Base-by-base conservation (phyloP, 805 yeast genomes). In the Starmerella apicola region DNA sequence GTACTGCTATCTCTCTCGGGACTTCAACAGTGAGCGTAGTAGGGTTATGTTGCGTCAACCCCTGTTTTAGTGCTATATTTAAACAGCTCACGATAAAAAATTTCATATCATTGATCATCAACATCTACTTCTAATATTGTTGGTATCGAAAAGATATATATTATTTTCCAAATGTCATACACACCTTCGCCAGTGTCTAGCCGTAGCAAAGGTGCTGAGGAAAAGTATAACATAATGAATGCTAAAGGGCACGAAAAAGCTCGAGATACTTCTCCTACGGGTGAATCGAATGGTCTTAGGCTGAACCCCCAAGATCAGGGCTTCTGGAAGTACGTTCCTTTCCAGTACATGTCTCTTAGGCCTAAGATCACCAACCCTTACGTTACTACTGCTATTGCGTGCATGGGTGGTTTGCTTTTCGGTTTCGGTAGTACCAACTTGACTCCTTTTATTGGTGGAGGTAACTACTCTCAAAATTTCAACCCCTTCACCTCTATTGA, bases 381-480 rank as follows among this genome's bases (percentile, higher is more conserved):
- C 51, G 52, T 70, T 31, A 71, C 77, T 37, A 71, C 81, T 10
- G 50, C 59, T 13, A 68, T 77, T 29, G 65, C 84, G 32, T 68
- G 81, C 44, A 58, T 79, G 28, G 79, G 82, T 32, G 88, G 86
- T 34, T 62, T 76, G 59, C 66, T 81, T 57, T 74, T 79, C 60
- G 93, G 94, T 38, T 72, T 80, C 54, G 94, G 81, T 56, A 74
- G 78, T 36, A 74, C 91, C 1, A 80, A 93, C 1, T 70, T 82
- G 62, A 72, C 86, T 1, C 77, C 82, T 1, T 81, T 81, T 52
- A 65, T 81, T 32, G 67, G 68, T 3, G 60, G 68, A n/a, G 59
- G 56, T 0, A 61, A 63, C 16, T 82, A 81, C 57, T 55, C 55
- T 21, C 49, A 57, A 1, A 76, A 60, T 50, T 81, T 80, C 60